Conservation (phyloP, 1,284 basidiomycete species). For the Puccinia horiana region DNA sequence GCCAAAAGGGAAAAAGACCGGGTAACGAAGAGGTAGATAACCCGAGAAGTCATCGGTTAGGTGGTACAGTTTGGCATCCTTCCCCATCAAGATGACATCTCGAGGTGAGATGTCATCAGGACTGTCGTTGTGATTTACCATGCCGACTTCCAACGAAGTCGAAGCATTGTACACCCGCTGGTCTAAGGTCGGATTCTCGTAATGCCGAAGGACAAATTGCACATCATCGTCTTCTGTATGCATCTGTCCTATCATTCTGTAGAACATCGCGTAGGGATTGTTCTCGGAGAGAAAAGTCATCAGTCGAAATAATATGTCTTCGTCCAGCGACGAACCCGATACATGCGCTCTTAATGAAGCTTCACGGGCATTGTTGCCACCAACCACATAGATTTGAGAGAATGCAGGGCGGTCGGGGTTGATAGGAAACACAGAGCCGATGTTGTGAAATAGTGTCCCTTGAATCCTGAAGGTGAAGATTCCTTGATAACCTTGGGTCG, state of each 20-base stretch:
- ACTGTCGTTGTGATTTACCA: not conserved
- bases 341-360: not conserved
- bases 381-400: not conserved
- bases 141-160: not conserved
- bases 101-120: not conserved
- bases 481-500: not conserved
- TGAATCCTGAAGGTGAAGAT: not conserved
- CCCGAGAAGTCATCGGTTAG: not conserved
- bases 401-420: not conserved
- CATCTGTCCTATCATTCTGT: not conserved
- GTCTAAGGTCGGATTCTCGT: not conserved
- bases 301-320: not conserved
- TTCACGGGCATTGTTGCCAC: not conserved
- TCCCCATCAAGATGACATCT: not conserved
- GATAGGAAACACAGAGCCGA: not conserved
- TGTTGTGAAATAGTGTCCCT: not conserved
- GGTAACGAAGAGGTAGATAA: conserved; percentile 15
- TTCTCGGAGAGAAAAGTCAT: not conserved
- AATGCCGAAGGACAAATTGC: not conserved
- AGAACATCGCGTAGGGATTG: not conserved
- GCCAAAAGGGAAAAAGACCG: conserved; percentile 1
- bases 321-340: not conserved
- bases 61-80: not conserved
- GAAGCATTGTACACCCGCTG: not conserved
- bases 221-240: not conserved